Conservation (phyloP, 2,329 filamentous ascomycete genomes). For the Alternaria incomplexa region DNA sequence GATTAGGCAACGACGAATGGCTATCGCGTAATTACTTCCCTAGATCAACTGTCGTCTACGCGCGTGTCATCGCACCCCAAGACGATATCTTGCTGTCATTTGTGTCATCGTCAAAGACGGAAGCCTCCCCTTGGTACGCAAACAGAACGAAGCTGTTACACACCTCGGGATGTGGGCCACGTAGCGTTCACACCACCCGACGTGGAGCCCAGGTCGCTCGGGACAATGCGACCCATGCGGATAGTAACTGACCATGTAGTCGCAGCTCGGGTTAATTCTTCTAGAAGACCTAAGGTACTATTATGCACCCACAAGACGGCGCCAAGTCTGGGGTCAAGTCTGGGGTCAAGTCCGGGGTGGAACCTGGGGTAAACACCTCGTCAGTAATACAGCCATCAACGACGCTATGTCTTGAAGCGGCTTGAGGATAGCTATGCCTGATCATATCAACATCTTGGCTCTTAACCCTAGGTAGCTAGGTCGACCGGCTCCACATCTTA, state of each 20-base stretch:
- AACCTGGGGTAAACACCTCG: background rate
- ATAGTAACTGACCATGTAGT: background rate
- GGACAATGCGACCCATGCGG: background rate
- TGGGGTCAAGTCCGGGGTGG: background rate
- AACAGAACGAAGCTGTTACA: background rate
- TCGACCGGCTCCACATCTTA: background rate
- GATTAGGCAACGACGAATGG: too few relatives aligned
- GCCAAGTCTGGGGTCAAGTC: background rate
- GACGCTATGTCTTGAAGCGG: background rate
- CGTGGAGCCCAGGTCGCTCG: background rate
- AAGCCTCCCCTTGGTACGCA: background rate
- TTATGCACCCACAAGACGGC: background rate
- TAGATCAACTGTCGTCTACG: too few relatives aligned
- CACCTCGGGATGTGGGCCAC: background rate
- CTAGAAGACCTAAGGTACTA: background rate
- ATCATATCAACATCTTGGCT: background rate
- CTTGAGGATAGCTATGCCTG: background rate
- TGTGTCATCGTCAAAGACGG: background rate
- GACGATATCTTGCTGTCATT: background rate
- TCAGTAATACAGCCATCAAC: background rate
- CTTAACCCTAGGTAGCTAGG: background rate
- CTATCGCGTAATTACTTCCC: too few relatives aligned
- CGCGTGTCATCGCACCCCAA: background rate
- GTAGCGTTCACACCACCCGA: background rate
- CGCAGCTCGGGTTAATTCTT: background rate